Conservation (phyloP, 2,329 filamentous ascomycete species). For the Torrubiella hemipterigena region DNA sequence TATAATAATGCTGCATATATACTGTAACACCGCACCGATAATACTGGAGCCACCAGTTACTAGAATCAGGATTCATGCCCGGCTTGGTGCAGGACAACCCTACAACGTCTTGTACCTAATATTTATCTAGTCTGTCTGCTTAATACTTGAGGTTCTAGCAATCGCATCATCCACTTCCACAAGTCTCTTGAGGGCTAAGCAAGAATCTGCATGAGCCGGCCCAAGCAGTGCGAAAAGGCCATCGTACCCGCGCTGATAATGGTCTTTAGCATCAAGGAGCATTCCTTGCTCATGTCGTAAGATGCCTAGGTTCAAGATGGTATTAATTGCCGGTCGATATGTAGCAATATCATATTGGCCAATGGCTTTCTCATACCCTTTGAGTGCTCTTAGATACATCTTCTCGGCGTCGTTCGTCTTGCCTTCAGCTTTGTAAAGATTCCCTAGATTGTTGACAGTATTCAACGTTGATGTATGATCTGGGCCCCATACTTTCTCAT, state of each 20-base stretch:
- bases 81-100: too few relatives aligned
- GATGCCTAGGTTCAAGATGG: slow-evolving; percentile 11
- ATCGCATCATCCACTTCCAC: too few relatives aligned
- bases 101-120: too few relatives aligned
- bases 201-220: too few relatives aligned
- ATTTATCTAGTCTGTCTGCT: too few relatives aligned
- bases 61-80: too few relatives aligned
- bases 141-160: too few relatives aligned
- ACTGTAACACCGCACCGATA: too few relatives aligned
- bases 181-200: too few relatives aligned
- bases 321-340: slow-evolving; percentile 7
- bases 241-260: not conserved
- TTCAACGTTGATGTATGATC: slow-evolving; percentile 1
- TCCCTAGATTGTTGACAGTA: slow-evolving; percentile 7
- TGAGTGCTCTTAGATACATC: slow-evolving; percentile 10
- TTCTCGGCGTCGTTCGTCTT: slow-evolving; percentile 13
- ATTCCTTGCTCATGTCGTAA: slow-evolving; percentile 9
- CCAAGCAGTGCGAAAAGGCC: too few relatives aligned
- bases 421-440: slow-evolving; percentile 11
- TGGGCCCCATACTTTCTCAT: slow-evolving; percentile 10
- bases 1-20: too few relatives aligned
- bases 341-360: slow-evolving; percentile 8
- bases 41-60: too few relatives aligned
- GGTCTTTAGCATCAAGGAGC: slow-evolving; percentile 5
- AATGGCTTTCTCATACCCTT: slow-evolving; percentile 9